Conservation (phyloP, 2,329 filamentous ascomycete genomes). For the Gnomoniopsis sp. region DNA sequence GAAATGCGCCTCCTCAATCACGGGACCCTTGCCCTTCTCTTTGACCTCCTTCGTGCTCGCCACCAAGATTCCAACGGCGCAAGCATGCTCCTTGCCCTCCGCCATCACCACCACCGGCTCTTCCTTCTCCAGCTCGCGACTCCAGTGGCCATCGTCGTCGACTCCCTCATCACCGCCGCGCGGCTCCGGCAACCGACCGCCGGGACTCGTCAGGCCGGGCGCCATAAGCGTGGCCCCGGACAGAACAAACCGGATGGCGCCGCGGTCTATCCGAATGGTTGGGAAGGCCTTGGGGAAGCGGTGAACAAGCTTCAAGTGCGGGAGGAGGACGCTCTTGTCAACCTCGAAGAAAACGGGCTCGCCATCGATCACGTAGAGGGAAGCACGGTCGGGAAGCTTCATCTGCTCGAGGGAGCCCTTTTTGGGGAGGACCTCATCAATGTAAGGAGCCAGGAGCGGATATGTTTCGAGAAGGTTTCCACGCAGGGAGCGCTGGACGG, state of each 20-base stretch:
- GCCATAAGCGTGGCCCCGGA: constrained; percentile 95
- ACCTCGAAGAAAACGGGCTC: constrained; percentile 91
- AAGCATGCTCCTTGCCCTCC: constrained; percentile 90
- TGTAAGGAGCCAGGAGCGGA: constrained; percentile 79
- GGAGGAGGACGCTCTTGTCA: constrained; percentile 66
- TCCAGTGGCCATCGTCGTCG: constrained; percentile 54
- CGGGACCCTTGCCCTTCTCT: constrained; percentile 89
- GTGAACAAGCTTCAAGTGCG: constrained; percentile 87
- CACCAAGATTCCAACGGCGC: constrained; percentile 80
- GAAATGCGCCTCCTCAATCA: constrained; percentile 91
- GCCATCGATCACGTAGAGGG: constrained; percentile 78
- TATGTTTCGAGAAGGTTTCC: constrained; percentile 79
- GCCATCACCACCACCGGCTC: constrained; percentile 85
- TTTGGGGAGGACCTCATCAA: constrained; percentile 93
- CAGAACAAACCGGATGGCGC: constrained; percentile 94
- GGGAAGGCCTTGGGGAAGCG: constrained; percentile 82
- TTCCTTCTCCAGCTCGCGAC: constrained; percentile 70
- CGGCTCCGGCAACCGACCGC: constrained; percentile 70
- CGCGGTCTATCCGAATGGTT: constrained; percentile 85
- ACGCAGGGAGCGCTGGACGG: constrained; percentile 83
- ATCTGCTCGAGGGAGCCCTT: constrained; percentile 87
- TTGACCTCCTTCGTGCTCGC: constrained; percentile 89
- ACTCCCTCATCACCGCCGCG: constrained; percentile 38
- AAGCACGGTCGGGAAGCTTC: constrained; percentile 88
- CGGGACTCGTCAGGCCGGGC: constrained; percentile 80